Evolutionary conservation across 345 rosid species (phyloP).

Genomic region (Draba incana): DNA sequence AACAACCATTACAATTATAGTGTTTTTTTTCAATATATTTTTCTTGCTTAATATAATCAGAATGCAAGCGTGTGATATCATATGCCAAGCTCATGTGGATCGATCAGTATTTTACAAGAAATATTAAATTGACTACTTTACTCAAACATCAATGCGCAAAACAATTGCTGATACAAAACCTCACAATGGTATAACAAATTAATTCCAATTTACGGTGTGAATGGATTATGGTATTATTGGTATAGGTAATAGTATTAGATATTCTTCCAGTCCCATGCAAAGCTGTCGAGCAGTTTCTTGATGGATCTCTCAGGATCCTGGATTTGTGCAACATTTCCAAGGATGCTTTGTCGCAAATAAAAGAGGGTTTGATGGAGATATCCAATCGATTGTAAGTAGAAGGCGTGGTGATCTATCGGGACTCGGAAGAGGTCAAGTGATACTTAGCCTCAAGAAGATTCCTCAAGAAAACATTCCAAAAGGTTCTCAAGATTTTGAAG

Average conservation of each 20-base stretch:
- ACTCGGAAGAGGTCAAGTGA: slow-evolving; percentile 15
- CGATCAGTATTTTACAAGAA: not conserved
- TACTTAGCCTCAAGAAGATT: slow-evolving; percentile 36
- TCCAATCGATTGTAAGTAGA: slow-evolving; percentile 11
- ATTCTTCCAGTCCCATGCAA: too few species aligned
- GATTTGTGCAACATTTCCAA: slow-evolving; percentile 40
- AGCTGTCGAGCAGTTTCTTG: slow-evolving; percentile 38
- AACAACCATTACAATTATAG: too few species aligned
- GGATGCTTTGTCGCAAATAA: slow-evolving; percentile 45
- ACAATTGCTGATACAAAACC: too few species aligned
- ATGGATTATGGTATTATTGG: too few species aligned
- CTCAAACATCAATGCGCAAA: too few species aligned
- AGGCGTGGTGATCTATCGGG: not conserved
- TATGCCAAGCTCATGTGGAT: not conserved
- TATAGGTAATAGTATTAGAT: too few species aligned
- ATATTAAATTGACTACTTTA: too few species aligned
- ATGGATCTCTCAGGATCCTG: slow-evolving; percentile 43
- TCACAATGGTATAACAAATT: too few species aligned
- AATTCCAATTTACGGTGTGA: too few species aligned
- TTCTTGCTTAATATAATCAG: too few species aligned
- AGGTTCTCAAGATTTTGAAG: slow-evolving; percentile 18
- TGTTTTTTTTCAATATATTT: too few species aligned
- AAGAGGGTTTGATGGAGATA: slow-evolving; percentile 37
- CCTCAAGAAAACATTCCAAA: slow-evolving; percentile 28
- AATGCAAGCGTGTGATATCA: not conserved